Conservation (phyloP, 495 filamentous ascomycete species). For the Penicillium manginii region DNA sequence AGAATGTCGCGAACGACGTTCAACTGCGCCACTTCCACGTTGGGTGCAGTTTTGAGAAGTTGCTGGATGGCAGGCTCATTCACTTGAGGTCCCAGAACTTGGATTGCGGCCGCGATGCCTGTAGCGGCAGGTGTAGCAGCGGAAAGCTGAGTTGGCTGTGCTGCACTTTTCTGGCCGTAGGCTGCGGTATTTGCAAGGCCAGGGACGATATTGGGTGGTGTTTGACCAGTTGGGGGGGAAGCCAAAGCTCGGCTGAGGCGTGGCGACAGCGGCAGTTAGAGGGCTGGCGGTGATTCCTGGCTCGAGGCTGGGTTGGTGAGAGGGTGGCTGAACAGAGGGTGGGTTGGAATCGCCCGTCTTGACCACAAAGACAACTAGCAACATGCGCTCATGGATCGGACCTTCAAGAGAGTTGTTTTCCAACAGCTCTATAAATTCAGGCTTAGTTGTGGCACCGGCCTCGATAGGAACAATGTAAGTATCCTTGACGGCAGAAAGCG, state of each 20-base stretch:
- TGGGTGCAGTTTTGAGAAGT: constrained; percentile 65
- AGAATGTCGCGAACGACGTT: constrained; percentile 64
- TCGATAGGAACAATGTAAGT: constrained; percentile 79
- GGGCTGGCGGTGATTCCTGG: constrained; percentile 46
- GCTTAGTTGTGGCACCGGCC: constrained; percentile 57
- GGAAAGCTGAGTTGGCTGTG: constrained; percentile 27
- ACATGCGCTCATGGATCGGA: constrained; percentile 65
- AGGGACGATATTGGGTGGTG: constrained; percentile 25
- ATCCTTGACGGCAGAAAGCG: constrained; percentile 69
- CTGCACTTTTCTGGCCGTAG: constrained; percentile 26
- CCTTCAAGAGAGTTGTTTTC: constrained; percentile 73
- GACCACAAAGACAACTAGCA: constrained; percentile 79
- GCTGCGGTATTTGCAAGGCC: constrained; percentile 40
- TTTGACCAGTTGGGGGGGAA: constrained; percentile 33
- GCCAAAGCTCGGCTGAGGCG: constrained; percentile 38
- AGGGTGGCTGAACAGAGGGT: constrained; percentile 50
- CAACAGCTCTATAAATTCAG: constrained; percentile 77
- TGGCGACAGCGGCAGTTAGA: constrained; percentile 43
- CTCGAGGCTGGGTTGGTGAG: constrained; percentile 45
- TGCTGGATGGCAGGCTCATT: constrained; percentile 66
- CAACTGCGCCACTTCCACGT: constrained; percentile 65
- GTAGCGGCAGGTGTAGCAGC: constrained; percentile 21
- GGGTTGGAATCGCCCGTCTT: constrained; percentile 52
- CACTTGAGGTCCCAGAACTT: constrained; percentile 63
- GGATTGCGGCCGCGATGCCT: constrained; percentile 36